Conservation (phyloP, 805 yeast genomes). For the Saccharomycopsis malanga region DNA sequence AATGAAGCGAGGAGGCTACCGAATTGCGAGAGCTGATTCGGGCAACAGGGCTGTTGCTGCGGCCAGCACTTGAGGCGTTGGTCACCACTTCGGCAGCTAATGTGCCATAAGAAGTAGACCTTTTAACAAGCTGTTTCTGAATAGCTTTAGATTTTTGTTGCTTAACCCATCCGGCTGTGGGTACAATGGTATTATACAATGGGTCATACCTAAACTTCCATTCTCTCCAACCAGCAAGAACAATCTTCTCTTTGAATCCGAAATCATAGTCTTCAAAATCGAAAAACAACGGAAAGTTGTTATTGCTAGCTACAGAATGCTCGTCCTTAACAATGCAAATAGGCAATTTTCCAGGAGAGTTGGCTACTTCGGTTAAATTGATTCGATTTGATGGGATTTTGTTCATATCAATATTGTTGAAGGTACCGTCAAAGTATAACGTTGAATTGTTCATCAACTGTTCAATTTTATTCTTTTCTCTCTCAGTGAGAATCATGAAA, state of each 20-base stretch:
- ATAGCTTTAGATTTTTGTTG: slow-evolving; percentile 1
- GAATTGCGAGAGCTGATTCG: slow-evolving; percentile 14
- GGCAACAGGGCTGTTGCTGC: slow-evolving; percentile 9
- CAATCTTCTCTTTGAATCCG: slow-evolving; percentile 22
- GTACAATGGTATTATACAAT: slow-evolving; percentile 38
- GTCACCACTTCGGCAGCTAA: background rate
- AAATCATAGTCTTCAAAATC: slow-evolving; percentile 9
- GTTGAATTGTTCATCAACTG: slow-evolving; percentile 14
- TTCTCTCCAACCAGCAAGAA: slow-evolving; percentile 84
- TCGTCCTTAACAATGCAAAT: slow-evolving; percentile 13
- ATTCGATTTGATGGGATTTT: slow-evolving; percentile 7
- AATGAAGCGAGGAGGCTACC: background rate
- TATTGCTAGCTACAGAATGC: background rate
- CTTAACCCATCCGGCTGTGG: slow-evolving; percentile 26
- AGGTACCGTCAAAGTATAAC: slow-evolving; percentile 17
- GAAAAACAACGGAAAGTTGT: background rate
- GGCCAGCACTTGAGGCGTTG: background rate
- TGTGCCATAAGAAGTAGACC: slow-evolving; percentile 1
- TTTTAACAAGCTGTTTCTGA: background rate
- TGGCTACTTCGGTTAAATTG: slow-evolving; percentile 5
- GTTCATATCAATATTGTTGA: slow-evolving; percentile 10
- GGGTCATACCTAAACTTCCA: slow-evolving; percentile 79
- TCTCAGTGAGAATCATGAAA: slow-evolving; percentile 16
- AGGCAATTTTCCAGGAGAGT: slow-evolving; percentile 14
- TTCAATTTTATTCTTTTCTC: slow-evolving; percentile 18